Evolutionary conservation across 495 filamentous ascomycete species (phyloP).

Genomic region (Amphirosellinia nigrospora): DNA sequence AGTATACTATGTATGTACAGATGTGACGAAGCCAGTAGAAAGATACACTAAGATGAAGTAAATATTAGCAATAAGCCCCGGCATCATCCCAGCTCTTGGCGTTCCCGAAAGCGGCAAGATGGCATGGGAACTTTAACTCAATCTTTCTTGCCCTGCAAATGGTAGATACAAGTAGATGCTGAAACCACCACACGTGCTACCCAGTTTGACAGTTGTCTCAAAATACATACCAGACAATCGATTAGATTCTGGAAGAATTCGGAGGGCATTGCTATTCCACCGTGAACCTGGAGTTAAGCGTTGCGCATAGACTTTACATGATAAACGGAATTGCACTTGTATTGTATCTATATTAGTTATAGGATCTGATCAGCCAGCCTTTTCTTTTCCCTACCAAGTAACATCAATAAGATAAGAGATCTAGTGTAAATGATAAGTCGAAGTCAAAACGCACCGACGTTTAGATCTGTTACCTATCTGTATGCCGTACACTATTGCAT

Average conservation of each 20-base stretch:
- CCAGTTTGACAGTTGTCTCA: constrained; percentile 14
- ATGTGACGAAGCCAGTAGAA: no score
- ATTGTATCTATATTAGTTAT: no score
- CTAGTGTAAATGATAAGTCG: not conserved
- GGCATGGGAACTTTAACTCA: not conserved
- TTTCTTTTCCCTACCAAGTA: not conserved
- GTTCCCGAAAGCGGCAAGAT: not conserved
- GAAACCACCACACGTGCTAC: constrained; percentile 7
- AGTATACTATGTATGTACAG: no score
- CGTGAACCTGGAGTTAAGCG: not conserved
- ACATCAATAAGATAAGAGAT: not conserved
- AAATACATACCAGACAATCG: not conserved
- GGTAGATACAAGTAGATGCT: not conserved
- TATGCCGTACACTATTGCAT: no score
- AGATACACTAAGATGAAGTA: no score
- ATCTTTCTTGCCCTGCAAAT: not conserved
- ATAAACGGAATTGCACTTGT: not conserved
- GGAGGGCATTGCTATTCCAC: not conserved
- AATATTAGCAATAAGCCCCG: not conserved
- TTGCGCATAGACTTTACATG: not conserved
- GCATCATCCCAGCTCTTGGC: not conserved
- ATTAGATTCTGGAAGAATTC: constrained; percentile 6
- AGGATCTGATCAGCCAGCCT: not conserved
- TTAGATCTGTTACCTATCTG: constrained; percentile 4
- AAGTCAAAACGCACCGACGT: not conserved